Evolutionary conservation across 805 yeast species (phyloP).

Genomic region (Scheffersomyces stipitis): DNA sequence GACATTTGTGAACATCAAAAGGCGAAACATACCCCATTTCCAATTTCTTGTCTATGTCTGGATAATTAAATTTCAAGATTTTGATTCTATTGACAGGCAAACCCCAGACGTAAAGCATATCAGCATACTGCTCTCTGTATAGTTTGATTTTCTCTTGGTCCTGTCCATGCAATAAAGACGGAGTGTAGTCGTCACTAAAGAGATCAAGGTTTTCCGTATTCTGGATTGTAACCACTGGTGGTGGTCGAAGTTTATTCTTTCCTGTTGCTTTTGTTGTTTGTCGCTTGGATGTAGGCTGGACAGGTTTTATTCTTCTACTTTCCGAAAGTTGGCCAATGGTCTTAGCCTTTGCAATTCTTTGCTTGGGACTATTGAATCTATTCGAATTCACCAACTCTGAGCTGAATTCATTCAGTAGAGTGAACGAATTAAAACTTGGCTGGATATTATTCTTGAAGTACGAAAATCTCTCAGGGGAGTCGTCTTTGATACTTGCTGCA

Average conservation of each 20-base stretch:
- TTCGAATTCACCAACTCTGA: neutral
- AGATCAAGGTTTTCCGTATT: conserved; percentile 46
- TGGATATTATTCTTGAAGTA: conserved; percentile 19
- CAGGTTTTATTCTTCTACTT: conserved; percentile 1
- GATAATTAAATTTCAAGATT: conserved; percentile 66
- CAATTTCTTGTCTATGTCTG: conserved; percentile 18
- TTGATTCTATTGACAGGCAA: conserved; percentile 77
- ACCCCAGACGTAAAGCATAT: conserved; percentile 79
- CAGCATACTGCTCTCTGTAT: conserved; percentile 71
- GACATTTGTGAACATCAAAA: conserved; percentile 35
- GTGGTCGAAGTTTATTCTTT: conserved; percentile 10
- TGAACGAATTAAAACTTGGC: conserved; percentile 6
- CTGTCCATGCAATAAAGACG: conserved; percentile 40
- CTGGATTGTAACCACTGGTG: conserved; percentile 38
- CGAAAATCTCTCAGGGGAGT: conserved; percentile 17
- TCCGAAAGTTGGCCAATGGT: neutral
- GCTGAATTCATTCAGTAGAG: neutral
- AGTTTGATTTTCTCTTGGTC: conserved; percentile 34
- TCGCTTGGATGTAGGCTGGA: neutral
- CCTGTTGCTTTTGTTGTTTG: neutral
- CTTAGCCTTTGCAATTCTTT: conserved; percentile 1
- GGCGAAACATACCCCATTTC: conserved; percentile 12
- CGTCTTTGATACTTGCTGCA: conserved; percentile 10
- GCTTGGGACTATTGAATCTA: neutral
- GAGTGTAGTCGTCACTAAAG: conserved; percentile 41